phyloP scores from a whole-genome alignment of 2,329 filamentous ascomycete species.

The Beauveria pseudobassiana region DNA sequence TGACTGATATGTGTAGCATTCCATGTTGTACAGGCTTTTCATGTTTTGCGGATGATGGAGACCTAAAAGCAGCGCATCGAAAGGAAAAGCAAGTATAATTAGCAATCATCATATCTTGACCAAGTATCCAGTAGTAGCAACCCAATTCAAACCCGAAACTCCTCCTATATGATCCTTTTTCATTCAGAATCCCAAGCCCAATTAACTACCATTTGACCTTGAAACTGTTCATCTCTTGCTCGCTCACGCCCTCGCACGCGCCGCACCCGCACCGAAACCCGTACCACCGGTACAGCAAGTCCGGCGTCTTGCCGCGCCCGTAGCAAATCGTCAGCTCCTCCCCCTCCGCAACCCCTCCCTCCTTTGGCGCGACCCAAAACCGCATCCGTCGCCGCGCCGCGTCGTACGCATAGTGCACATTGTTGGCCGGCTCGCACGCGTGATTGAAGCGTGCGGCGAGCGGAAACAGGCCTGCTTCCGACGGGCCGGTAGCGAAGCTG shows the following conservation, averaged over 20 bases:
- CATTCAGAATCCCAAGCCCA: not conserved
- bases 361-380: slow-evolving; percentile 28
- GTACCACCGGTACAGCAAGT: slow-evolving; percentile 34
- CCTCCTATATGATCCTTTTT: not conserved
- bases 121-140: not conserved
- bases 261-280: slow-evolving; percentile 48
- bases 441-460: slow-evolving; percentile 53
- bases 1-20: not conserved
- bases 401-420: slow-evolving; percentile 38
- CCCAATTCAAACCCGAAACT: not conserved
- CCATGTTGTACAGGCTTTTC: not conserved
- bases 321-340: slow-evolving; percentile 48
- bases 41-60: not conserved
- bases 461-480: slow-evolving; percentile 36
- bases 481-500: slow-evolving; percentile 21
- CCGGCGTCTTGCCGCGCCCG: slow-evolving; percentile 25
- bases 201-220: not conserved
- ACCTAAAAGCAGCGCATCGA: not conserved
- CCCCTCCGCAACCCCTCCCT: slow-evolving; percentile 29
- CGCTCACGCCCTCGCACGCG: slow-evolving; percentile 26
- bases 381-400: slow-evolving; percentile 26
- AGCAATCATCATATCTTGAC: slow-evolving; percentile 1
- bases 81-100: not conserved
- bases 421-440: slow-evolving; percentile 37
- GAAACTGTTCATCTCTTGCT: slow-evolving; percentile 3